phyloP scores from a whole-genome alignment of 2,329 filamentous ascomycete species.

The Fusarium chuoi region DNA sequence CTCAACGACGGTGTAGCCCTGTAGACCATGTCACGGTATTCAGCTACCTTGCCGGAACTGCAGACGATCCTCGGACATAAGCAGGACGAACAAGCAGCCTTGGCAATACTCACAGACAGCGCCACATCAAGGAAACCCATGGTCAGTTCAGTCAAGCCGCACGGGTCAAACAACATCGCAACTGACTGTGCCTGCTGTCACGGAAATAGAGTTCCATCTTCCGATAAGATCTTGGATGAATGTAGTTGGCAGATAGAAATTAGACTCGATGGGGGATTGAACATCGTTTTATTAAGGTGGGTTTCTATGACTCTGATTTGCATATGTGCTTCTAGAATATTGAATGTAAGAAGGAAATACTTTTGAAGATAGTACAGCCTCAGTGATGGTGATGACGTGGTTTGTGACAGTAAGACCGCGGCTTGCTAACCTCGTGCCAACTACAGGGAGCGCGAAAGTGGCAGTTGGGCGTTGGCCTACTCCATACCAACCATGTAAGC shows the following conservation, averaged over 20 bases:
- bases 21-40: background rate
- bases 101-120: background rate
- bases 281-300: background rate
- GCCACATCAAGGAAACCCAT: background rate
- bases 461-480: slow-evolving; percentile 74
- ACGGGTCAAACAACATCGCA: background rate
- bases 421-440: slow-evolving; percentile 96
- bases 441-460: slow-evolving; percentile 91
- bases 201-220: background rate
- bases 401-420: slow-evolving; percentile 94
- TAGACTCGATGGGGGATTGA: background rate
- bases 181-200: background rate
- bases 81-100: background rate
- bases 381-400: slow-evolving; percentile 85
- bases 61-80: background rate
- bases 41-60: background rate
- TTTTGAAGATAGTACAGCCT: background rate
- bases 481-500: background rate
- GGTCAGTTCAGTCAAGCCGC: background rate
- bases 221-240: background rate
- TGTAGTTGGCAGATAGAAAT: background rate
- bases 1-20: background rate
- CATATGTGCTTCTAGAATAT: background rate
- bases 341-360: background rate
- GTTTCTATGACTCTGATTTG: background rate